Base-by-base conservation (phyloP, 2,329 filamentous ascomycete genomes). In the Knufia petricola region DNA sequence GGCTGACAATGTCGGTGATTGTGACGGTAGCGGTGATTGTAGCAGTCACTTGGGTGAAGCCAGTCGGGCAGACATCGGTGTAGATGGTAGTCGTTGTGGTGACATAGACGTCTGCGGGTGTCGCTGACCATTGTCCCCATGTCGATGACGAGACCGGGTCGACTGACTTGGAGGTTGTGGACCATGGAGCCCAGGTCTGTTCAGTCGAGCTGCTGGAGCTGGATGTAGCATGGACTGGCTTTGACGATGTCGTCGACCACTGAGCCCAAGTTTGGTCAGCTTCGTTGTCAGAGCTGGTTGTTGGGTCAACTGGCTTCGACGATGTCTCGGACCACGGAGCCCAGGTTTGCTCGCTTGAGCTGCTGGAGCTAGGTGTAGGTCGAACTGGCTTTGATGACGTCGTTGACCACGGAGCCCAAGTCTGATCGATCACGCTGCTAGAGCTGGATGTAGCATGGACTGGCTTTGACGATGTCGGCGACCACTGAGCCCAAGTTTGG, bases 41-140 rank as follows among this genome's bases (percentile, higher is more conserved):
- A n/a, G 62, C 57, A 13, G 60, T 51, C 19, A 24, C 47, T 4
- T 65, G 69, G 31, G 64, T 68, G 54, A 66, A 69, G 4, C 68
- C 68, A 21, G 65, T 67, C 3, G 68, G 63, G 50, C 67, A 69
- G 53, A 70, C 64, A 44, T 66, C 63, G 6, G 63, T 61, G 52
- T 69, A 69, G 15, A 65, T 65, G 26, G 67, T 70, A 2, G 43
- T 46, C 8, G 42, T 46, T 17, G 42, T 36, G 28, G 42, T 46
- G 15, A 36, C 17, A n/a, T 46, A 46, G 28, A 36, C 28, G 23
- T 36, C 8, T 4, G 42, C 13, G 13, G 42, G 31, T n/a, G 15
- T 44, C 3, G 23, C 24, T 31, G 41, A 20, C 41, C 15, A 44
- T 44, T 3, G 24, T 8, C 7, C 24, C 41, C 41, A 20, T 20